Base-by-base conservation (phyloP, 2,329 filamentous ascomycete genomes). In the Aureobasidium sp. region DNA sequence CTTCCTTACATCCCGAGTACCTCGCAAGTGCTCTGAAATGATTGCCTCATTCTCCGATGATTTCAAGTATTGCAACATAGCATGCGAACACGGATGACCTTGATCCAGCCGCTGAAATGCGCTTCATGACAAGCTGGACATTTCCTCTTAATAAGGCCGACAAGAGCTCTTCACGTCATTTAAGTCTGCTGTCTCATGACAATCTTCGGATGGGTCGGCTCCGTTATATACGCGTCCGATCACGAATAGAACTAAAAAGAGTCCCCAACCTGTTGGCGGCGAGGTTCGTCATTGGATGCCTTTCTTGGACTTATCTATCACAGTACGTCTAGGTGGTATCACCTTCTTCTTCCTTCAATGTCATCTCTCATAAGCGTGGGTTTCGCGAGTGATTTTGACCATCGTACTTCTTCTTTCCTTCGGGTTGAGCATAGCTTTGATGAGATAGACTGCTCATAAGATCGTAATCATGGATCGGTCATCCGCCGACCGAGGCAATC, bases 221-320 rank as follows among this genome's bases (percentile, higher is more conserved):
- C 24, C 34, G 45, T 38, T 37, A 49, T 49, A 49, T 38, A 49
- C 34, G 32, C 45, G 45, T 49, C 32, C 22, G 10, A 14, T 17
- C n/a, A 48, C 34, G 17, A 24, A 38, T 48, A 22, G 35, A 39
- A 39, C 8, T 35, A 27, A 14, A n/a, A 14, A 4, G 32, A 24
- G 42, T 11, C 10, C 45, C 24, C 45, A 49, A 49, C 32, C 45
- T 37, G 22, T 19, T 16, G 32, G 32, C 32, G 45, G 45, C 45
- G 17, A 48, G 21, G 27, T 37, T 49, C 32, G 45, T 47, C 29
- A 49, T 38, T 49, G 32, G 32, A 30, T 30, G 10, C 4, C 5
- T 6, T 10, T 14, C 32, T 14, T n/a, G 6, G n/a, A 12, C 14
- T n/a, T n/a, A 7, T 6, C 16, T 17, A 35, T 35, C 32, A 35